Percentiles rank a stretch among this genome's conserved stretches.
Evolutionary conservation across 148 eudicot genomes (phyloP).

Genomic region (Nepenthes mirabilis): DNA sequence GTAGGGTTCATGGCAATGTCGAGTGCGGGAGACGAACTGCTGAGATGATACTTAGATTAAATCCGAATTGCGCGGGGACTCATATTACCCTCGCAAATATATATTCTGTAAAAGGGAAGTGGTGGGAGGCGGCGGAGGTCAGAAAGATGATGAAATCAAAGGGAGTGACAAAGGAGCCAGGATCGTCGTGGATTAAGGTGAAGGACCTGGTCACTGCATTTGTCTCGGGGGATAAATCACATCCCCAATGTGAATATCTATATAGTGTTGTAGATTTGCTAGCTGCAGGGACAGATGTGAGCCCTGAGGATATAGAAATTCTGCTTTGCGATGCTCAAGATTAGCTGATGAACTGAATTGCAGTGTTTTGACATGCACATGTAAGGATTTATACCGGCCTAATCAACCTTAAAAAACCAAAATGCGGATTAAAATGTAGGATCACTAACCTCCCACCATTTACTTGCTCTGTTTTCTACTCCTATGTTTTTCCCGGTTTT

Average conservation of each 20-base stretch:
- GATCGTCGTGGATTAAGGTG: conserved; percentile 83
- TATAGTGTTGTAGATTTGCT: conserved; percentile 43
- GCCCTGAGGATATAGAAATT: conserved; percentile 22
- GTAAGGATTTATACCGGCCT: not conserved
- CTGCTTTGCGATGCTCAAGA: conserved; percentile 13
- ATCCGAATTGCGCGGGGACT: conserved; percentile 66
- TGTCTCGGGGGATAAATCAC: conserved; percentile 59
- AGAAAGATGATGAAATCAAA: conserved; percentile 65
- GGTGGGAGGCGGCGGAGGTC: conserved; percentile 69
- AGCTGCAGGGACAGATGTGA: conserved; percentile 26
- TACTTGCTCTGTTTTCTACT: too few relatives aligned
- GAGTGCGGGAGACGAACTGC: conserved; percentile 63
- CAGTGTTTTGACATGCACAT: not conserved
- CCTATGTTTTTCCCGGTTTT: not conserved
- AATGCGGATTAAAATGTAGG: too few relatives aligned
- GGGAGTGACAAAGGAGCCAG: conserved; percentile 80
- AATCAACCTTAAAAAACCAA: too few relatives aligned
- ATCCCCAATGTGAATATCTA: conserved; percentile 39
- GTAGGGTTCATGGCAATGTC: conserved; percentile 52
- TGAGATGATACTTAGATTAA: conserved; percentile 39
- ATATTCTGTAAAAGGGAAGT: conserved; percentile 58
- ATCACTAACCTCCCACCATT: too few relatives aligned
- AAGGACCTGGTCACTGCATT: conserved; percentile 59
- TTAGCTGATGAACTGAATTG: not conserved
- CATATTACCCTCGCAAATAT: conserved; percentile 67